Conservation (phyloP, 2,329 filamentous ascomycete genomes). For the Paecilomyces sp. region DNA sequence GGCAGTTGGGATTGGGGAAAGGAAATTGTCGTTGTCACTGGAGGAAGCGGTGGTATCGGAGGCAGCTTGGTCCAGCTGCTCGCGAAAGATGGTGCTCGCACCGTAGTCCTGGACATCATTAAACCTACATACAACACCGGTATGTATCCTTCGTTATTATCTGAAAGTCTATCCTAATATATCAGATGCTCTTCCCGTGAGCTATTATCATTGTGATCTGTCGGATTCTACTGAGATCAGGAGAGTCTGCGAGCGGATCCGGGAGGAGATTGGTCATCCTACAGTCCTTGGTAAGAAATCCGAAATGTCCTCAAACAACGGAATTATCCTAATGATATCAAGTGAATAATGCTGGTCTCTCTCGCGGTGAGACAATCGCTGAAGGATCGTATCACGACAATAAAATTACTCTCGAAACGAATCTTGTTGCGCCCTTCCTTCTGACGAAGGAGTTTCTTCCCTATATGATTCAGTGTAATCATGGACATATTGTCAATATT, state of each 20-base stretch:
- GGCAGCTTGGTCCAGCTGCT: slow-evolving; percentile 23
- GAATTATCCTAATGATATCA: neutral
- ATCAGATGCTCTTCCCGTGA: neutral
- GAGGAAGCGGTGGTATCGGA: slow-evolving; percentile 40
- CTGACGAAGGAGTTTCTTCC: slow-evolving; percentile 15
- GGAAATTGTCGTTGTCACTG: slow-evolving; percentile 41
- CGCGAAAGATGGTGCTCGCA: slow-evolving; percentile 21
- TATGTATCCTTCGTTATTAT: too few species aligned
- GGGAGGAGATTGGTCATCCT: slow-evolving; percentile 30
- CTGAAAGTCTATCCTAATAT: slow-evolving; percentile 3
- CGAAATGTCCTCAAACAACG: neutral
- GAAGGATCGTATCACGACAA: slow-evolving; percentile 10
- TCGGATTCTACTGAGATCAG: slow-evolving; percentile 25
- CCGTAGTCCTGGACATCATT: slow-evolving; percentile 30
- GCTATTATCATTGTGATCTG: slow-evolving; percentile 32
- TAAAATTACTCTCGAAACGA: slow-evolving; percentile 13
- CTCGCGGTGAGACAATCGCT: slow-evolving; percentile 9
- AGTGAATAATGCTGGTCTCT: slow-evolving; percentile 15
- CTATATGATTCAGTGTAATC: slow-evolving; percentile 13
- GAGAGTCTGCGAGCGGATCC: slow-evolving; percentile 20
- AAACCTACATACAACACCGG: slow-evolving; percentile 10
- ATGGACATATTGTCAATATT: slow-evolving; percentile 18
- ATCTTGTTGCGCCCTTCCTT: slow-evolving; percentile 14
- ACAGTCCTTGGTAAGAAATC: slow-evolving; percentile 2
- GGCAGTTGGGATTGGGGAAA: slow-evolving; percentile 30